Evolutionary conservation across 805 yeast species (phyloP).

Genomic region (Yamadazyma scolyti): DNA sequence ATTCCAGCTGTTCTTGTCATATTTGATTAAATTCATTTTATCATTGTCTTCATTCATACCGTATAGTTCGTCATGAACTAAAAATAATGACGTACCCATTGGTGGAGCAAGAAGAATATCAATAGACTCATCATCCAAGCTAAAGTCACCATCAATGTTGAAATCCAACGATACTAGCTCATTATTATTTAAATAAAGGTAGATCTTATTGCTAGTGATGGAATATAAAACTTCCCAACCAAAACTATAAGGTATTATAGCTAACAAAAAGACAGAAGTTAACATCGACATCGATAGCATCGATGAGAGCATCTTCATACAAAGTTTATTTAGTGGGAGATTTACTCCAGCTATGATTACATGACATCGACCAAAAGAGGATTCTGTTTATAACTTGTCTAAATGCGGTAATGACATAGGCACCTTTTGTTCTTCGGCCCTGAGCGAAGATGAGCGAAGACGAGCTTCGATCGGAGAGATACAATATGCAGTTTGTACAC

Average conservation of each 20-base stretch:
- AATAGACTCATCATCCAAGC: constrained; percentile 13
- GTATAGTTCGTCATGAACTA: constrained; percentile 24
- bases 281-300: too few species aligned
- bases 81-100: constrained; percentile 25
- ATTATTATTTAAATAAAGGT: constrained; percentile 32
- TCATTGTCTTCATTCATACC: constrained; percentile 15
- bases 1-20: constrained; percentile 6
- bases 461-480: too few species aligned
- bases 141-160: constrained; percentile 25
- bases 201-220: constrained; percentile 28
- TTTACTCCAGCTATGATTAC: too few species aligned
- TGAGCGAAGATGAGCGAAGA: too few species aligned
- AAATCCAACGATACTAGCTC: constrained; percentile 34
- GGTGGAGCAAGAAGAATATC: constrained; percentile 28
- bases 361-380: too few species aligned
- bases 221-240: constrained; percentile 36
- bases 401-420: too few species aligned
- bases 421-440: too few species aligned
- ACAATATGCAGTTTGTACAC: too few species aligned
- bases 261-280: not conserved
- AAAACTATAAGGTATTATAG: constrained; percentile 21
- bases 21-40: constrained; percentile 5
- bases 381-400: too few species aligned
- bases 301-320: too few species aligned
- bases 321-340: too few species aligned